Base-by-base conservation (phyloP, 768 basidiomycete species). In the Hydnum rufescens region DNA sequence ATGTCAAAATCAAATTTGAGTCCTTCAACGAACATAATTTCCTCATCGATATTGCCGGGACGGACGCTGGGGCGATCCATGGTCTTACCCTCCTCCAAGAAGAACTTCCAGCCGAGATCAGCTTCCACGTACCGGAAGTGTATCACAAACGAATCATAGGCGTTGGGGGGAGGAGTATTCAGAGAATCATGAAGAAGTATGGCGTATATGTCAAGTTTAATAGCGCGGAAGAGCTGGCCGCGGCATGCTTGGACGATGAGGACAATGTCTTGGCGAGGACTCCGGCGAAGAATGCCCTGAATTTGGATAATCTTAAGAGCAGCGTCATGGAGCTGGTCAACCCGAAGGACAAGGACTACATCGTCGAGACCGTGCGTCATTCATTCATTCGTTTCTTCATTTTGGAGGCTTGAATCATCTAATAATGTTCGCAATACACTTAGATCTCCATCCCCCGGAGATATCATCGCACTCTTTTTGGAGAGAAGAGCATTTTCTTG, bases 141-240 rank as follows among this genome's bases (percentile, higher is more conserved):
- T 97, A 96, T 64, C 93, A 97, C 70, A 97, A 96, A 65, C 84
- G 95, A 55, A 99, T 99, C 64, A 99, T 99, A 58, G 93, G 93
- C 55, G 92, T 96, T 32, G 92, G 89, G 31, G 93, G 93, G 28
- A 80, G 90, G 61, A 97, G 89, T 66, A 96, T 99, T 55, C 93
- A 97, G 65, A 78, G 89, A 54, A 97, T 99, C 67, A 99, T 99
- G 93, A 96, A 96, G 71, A 89, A 93, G 64, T 95, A 83, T 58
- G 93, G 93, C n/a, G 93, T 96, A 22, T 97, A 96, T 67, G 93
- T 99, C 66, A 97, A 97, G 67, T 99, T 87, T 23, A 97, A 96
- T 64, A 32, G 54, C 13, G 88, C 88, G 6, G 93, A 97, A 59
- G 93, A 97, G 64, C 95, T 92, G 65, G 89, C 89, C 32, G 77